A percentile compares a stretch with the other conserved stretches of the same genome.
Conservation (phyloP, 2,329 filamentous ascomycete genomes). For the Aspergillus amoenus region DNA sequence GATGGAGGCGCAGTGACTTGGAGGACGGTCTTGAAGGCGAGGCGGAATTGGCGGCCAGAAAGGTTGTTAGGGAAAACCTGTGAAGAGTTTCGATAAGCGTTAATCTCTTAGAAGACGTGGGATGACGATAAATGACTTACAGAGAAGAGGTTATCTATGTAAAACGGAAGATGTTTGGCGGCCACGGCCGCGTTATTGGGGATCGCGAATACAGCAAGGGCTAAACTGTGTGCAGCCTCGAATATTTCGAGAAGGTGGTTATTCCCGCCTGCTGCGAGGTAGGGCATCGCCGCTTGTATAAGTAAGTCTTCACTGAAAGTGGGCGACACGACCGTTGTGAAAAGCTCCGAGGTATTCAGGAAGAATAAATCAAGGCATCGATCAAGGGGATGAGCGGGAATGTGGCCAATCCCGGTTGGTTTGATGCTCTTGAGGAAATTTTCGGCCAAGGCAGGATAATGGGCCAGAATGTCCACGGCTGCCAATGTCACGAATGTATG, state of each 20-base stretch:
- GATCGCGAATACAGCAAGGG: conserved; percentile 76
- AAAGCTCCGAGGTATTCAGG: conserved; percentile 80
- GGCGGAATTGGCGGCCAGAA: conserved; percentile 79
- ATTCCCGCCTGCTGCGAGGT: conserved; percentile 64
- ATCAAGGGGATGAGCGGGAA: conserved; percentile 65
- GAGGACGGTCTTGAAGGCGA: conserved; percentile 83
- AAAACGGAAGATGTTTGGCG: conserved; percentile 72
- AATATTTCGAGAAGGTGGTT: conserved; percentile 68
- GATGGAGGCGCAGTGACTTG: conserved; percentile 80
- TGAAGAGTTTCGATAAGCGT: neutral
- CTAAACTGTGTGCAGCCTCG: conserved; percentile 81
- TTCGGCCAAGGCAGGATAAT: conserved; percentile 65
- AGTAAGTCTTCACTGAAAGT: conserved; percentile 70
- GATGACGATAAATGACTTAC: conserved; percentile 29
- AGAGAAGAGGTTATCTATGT: conserved; percentile 75
- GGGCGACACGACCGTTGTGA: conserved; percentile 68
- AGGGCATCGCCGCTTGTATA: conserved; percentile 70
- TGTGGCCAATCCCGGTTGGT: conserved; percentile 54
- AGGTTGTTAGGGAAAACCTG: conserved; percentile 74
- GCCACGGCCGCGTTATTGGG: conserved; percentile 73
- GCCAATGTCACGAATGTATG: conserved; percentile 82
- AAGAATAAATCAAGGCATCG: conserved; percentile 82
- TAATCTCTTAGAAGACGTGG: neutral
- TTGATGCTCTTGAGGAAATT: conserved; percentile 66
- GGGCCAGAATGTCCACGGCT: conserved; percentile 75